Evolutionary conservation across 2,329 filamentous ascomycete genomes (phyloP).

Genomic region (Aspergillus sp.): DNA sequence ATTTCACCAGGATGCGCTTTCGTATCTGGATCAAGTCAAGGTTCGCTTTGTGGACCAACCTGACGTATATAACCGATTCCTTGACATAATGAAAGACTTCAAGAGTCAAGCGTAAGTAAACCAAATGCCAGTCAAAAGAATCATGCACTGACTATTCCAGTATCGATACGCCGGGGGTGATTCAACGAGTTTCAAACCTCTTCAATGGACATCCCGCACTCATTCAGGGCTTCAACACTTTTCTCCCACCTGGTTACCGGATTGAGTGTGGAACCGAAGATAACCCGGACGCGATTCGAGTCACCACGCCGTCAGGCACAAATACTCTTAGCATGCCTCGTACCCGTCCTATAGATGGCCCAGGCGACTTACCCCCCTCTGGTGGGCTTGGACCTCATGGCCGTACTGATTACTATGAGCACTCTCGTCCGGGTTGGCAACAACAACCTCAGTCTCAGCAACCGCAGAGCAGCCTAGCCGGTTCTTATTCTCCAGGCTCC

Average conservation of each 20-base stretch:
- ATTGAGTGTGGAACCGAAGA: constrained; percentile 95
- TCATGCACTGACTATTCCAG: constrained; percentile 37
- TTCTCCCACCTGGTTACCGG: constrained; percentile 89
- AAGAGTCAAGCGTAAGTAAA: constrained; percentile 85
- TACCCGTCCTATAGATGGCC: constrained; percentile 36
- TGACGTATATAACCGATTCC: constrained; percentile 93
- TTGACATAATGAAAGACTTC: constrained; percentile 99
- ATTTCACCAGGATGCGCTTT: constrained; percentile 71
- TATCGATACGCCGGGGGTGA: constrained; percentile 96
- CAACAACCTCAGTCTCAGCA: constrained; percentile 32
- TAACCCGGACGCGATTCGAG: constrained; percentile 92
- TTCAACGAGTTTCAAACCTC: constrained; percentile 90
- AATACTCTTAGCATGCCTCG: constrained; percentile 78
- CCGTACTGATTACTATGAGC: constrained; percentile 43
- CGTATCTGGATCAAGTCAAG: constrained; percentile 97
- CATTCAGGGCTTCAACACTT: constrained; percentile 98
- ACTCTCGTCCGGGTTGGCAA: constrained; percentile 41
- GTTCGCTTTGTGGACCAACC: constrained; percentile 96
- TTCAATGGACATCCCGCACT: constrained; percentile 94
- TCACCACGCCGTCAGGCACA: constrained; percentile 97
- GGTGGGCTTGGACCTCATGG: constrained; percentile 32
- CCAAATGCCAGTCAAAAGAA: neutral
- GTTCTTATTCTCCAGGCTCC: constrained; percentile 43
- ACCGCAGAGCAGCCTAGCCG: constrained; percentile 31
- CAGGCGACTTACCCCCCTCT: constrained; percentile 32